phyloP scores from a whole-genome alignment of 1,139 yeast genomes.

The Debaryomyces robertsiae region DNA sequence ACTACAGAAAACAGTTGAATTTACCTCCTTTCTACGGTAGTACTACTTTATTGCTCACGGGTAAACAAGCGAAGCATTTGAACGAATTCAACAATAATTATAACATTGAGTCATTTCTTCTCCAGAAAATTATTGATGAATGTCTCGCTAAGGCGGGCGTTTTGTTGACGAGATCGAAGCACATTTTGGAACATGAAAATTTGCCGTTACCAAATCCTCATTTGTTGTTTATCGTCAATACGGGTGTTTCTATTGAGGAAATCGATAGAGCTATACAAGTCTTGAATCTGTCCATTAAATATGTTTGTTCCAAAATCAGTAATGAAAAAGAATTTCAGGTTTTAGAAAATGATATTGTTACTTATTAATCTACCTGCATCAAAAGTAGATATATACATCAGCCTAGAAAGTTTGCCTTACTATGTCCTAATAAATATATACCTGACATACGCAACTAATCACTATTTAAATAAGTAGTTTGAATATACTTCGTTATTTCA shows the following conservation, averaged over 20 bases:
- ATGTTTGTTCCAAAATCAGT: conserved; percentile 21
- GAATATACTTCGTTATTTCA: conserved; percentile 12
- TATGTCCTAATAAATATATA: conserved; percentile 7
- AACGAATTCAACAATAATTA: conserved; percentile 45
- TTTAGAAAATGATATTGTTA: conserved; percentile 24
- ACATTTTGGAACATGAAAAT: conserved; percentile 71
- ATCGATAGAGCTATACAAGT: conserved; percentile 30
- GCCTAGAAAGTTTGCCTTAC: neutral
- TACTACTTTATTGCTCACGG: conserved; percentile 38
- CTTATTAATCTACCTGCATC: conserved; percentile 11
- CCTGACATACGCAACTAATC: conserved; percentile 3
- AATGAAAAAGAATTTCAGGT: conserved; percentile 21
- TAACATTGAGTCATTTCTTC: conserved; percentile 61
- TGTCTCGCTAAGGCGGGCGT: conserved; percentile 54
- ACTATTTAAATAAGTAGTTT: conserved; percentile 3
- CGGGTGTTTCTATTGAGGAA: conserved; percentile 57
- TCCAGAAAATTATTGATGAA: conserved; percentile 64
- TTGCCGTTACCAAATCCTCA: conserved; percentile 73
- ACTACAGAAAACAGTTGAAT: conserved; percentile 42
- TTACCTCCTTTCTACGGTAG: conserved; percentile 54
- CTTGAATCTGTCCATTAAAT: conserved; percentile 21
- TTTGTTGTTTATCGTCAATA: conserved; percentile 61
- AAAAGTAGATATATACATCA: conserved; percentile 2
- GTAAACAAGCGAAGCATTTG: conserved; percentile 37
- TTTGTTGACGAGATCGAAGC: conserved; percentile 69